These are phyloP conservation scores for Stachybotrys chartarum DNA, from an alignment of 2,329 filamentous ascomycete species.

Conservation along the genomic window DNA sequence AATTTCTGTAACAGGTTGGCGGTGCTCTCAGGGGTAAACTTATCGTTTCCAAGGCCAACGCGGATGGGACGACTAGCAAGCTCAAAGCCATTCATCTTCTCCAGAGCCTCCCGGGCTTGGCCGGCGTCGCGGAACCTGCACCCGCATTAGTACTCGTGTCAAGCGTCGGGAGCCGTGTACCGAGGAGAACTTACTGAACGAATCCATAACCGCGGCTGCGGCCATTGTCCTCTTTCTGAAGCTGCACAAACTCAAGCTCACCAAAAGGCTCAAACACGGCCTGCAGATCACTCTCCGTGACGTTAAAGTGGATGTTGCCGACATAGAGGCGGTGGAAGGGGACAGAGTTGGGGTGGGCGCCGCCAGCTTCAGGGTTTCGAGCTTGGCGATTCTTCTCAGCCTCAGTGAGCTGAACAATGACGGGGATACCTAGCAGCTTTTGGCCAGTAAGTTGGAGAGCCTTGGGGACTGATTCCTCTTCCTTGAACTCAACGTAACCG, in stretches of 20 bases:
- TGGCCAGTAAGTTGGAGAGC: constrained; percentile 98
- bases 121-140: constrained; percentile 78
- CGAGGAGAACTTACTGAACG: constrained; percentile 70
- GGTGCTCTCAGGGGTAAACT: constrained; percentile 97
- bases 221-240: constrained; percentile 91
- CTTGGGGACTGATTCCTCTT: constrained; percentile 86
- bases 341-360: constrained; percentile 68
- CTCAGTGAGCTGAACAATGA: constrained; percentile 97
- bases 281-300: constrained; percentile 91
- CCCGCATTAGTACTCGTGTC: constrained; percentile 25
- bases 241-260: constrained; percentile 92
- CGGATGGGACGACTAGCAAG: constrained; percentile 94
- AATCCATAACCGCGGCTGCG: constrained; percentile 95
- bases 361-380: constrained; percentile 67
- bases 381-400: constrained; percentile 99
- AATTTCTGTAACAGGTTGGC: constrained; percentile 88
- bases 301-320: constrained; percentile 99
- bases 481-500: constrained; percentile 98
- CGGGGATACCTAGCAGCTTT: constrained; percentile 95
- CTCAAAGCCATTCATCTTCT: constrained; percentile 99
- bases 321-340: constrained; percentile 98
- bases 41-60: constrained; percentile 99
- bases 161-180: background rate
- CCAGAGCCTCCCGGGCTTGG: constrained; percentile 87
- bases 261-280: constrained; percentile 97